phyloP scores from a whole-genome alignment of 441 rosid genomes.

The Pelargonium citronellum region DNA sequence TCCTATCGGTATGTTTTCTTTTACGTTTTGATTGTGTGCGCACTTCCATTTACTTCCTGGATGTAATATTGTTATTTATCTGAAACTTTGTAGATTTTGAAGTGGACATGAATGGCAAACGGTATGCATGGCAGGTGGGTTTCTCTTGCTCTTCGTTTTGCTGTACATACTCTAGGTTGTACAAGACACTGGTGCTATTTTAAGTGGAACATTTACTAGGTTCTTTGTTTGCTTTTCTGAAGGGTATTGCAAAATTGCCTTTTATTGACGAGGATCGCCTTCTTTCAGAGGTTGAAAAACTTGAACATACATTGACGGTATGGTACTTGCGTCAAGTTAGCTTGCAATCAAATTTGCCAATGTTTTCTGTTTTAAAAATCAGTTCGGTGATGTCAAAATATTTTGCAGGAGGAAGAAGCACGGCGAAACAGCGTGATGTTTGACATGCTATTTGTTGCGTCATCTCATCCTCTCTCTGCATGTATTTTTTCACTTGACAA shows the following conservation, averaged over 20 bases:
- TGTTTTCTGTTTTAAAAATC: background rate
- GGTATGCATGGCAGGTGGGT: conserved; percentile 29
- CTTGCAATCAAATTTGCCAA: background rate
- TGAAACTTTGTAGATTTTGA: conserved; percentile 22
- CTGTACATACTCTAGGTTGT: background rate
- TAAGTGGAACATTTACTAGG: background rate
- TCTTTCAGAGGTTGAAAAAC: conserved; percentile 27
- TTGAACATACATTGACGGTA: conserved; percentile 32
- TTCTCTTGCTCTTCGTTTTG: background rate
- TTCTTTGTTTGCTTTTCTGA: background rate
- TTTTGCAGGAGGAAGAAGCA: conserved; percentile 31
- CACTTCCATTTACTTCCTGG: background rate
- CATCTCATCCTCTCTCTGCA: conserved; percentile 23
- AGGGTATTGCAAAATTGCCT: conserved; percentile 29
- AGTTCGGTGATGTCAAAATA: background rate
- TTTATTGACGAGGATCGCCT: conserved; percentile 34
- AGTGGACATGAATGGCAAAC: conserved; percentile 30
- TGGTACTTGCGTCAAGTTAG: background rate
- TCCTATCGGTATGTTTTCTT: conserved; percentile 25
- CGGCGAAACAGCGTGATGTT: conserved; percentile 27
- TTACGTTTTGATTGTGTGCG: background rate
- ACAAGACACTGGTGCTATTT: background rate
- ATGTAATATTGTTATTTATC: conserved; percentile 1
- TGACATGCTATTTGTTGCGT: conserved; percentile 24
- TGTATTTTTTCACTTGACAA: conserved; percentile 12